Percentiles rank a stretch among this genome's conserved stretches.
Conservation (phyloP, 495 filamentous ascomycete genomes). For the Podospora anserina region DNA sequence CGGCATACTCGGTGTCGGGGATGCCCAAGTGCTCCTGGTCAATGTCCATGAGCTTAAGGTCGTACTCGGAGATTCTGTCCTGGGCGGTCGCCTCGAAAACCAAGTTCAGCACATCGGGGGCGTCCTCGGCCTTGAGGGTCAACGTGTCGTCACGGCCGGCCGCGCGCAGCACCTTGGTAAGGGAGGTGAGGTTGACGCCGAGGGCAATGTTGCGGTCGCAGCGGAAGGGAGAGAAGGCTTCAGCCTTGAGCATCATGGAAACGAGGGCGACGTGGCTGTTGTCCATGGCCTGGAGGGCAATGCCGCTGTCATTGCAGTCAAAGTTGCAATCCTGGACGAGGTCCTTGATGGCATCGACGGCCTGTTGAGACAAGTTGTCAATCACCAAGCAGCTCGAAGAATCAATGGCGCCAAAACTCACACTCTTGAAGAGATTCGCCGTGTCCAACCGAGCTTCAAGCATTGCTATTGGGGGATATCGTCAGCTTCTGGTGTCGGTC, state of each 20-base stretch:
- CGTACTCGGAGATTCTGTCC: slow-evolving; percentile 94
- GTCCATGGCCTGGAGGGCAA: slow-evolving; percentile 99
- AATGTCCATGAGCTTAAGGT: slow-evolving; percentile 99
- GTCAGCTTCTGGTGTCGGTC: background rate
- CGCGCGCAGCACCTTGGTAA: slow-evolving; percentile 94
- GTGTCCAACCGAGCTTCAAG: slow-evolving; percentile 96
- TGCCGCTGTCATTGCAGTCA: slow-evolving; percentile 99
- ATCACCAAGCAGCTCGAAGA: background rate
- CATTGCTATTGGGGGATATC: slow-evolving; percentile 47
- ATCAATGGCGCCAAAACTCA: slow-evolving; percentile 34
- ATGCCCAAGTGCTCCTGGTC: slow-evolving; percentile 99
- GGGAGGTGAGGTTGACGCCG: slow-evolving; percentile 91
- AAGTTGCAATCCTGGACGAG: slow-evolving; percentile 99
- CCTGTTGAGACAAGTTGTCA: slow-evolving; percentile 46
- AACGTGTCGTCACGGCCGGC: slow-evolving; percentile 94
- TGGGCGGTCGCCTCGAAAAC: slow-evolving; percentile 87
- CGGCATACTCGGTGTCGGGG: slow-evolving; percentile 95
- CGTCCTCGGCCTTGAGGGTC: slow-evolving; percentile 95
- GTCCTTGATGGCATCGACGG: slow-evolving; percentile 98
- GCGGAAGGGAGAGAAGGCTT: slow-evolving; percentile 93
- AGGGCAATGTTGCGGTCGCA: slow-evolving; percentile 99
- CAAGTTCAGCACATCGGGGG: slow-evolving; percentile 91
- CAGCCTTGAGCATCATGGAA: slow-evolving; percentile 95
- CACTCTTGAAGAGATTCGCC: slow-evolving; percentile 93
- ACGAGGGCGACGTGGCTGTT: slow-evolving; percentile 99